These are phyloP conservation scores for Linum tenue DNA, from an alignment of 345 rosid species.

Conservation along the genomic window DNA sequence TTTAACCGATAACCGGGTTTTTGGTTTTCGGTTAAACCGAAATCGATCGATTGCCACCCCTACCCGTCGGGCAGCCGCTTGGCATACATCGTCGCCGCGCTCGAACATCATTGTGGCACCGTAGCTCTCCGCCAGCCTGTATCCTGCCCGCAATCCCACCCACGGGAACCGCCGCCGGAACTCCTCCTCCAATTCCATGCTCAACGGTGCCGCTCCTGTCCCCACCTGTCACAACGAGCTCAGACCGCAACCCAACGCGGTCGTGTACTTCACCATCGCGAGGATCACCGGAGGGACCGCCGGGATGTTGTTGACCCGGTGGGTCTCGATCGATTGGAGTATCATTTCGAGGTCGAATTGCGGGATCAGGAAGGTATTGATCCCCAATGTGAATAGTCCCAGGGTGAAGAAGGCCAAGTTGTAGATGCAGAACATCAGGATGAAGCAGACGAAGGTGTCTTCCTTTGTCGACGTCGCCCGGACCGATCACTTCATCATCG, in stretches of 20 bases:
- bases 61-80: too few species aligned
- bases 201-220: constrained; percentile 57
- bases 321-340: constrained; percentile 27
- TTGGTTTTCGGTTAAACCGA: too few species aligned
- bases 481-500: constrained; percentile 39
- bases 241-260: constrained; percentile 20
- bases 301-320: too few species aligned
- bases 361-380: constrained; percentile 38
- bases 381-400: constrained; percentile 34
- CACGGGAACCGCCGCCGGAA: constrained; percentile 42
- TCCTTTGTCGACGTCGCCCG: constrained; percentile 25
- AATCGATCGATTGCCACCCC: too few species aligned
- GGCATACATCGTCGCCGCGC: background rate
- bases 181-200: constrained; percentile 36
- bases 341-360: constrained; percentile 36
- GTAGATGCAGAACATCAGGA: constrained; percentile 49
- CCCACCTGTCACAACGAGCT: constrained; percentile 40
- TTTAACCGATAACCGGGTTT: too few species aligned
- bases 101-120: too few species aligned
- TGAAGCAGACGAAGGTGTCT: constrained; percentile 39
- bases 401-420: constrained; percentile 47
- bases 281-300: too few species aligned
- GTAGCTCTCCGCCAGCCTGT: constrained; percentile 44
- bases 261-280: constrained; percentile 30
- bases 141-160: constrained; percentile 53